Evolutionary conservation across 805 yeast genomes (phyloP).

Genomic region (Geotrichum ghanense): DNA sequence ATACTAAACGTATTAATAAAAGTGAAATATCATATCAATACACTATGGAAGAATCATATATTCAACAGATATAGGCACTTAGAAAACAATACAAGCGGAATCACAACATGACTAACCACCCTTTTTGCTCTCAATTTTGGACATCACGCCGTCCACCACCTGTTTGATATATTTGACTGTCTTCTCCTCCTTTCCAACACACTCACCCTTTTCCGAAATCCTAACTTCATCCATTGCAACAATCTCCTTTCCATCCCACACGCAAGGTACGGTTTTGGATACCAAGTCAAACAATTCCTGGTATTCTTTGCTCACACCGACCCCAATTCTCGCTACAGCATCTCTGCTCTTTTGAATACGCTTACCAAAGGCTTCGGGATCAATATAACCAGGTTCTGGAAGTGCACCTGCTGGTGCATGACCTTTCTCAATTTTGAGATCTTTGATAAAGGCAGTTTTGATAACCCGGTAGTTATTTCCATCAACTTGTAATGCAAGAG

Average conservation of each 20-base stretch:
- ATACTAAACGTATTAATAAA: too few relatives aligned
- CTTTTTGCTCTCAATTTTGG: background rate
- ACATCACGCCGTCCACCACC: background rate
- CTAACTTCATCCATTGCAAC: background rate
- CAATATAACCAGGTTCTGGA: background rate
- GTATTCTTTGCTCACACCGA: background rate
- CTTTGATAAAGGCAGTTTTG: constrained; percentile 13
- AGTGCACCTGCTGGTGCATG: background rate
- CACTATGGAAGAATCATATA: too few relatives aligned
- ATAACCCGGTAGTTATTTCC: constrained; percentile 13
- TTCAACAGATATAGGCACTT: too few relatives aligned
- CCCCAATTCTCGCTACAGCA: background rate
- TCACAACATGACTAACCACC: background rate
- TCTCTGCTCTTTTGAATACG: background rate
- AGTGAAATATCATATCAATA: too few relatives aligned
- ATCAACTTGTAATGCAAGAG: constrained; percentile 29
- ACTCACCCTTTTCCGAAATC: background rate
- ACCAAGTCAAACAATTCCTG: background rate
- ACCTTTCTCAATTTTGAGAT: background rate
- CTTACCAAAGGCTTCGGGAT: background rate
- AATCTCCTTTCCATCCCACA: background rate
- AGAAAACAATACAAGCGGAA: background rate
- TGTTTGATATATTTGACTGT: background rate
- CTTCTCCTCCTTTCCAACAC: background rate
- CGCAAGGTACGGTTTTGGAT: background rate